Evolutionary conservation across 192 early-diverging fungal species (phyloP), one percentile per base, ranked within the genome.

Genomic region (Allomyces macrogynus): DNA sequence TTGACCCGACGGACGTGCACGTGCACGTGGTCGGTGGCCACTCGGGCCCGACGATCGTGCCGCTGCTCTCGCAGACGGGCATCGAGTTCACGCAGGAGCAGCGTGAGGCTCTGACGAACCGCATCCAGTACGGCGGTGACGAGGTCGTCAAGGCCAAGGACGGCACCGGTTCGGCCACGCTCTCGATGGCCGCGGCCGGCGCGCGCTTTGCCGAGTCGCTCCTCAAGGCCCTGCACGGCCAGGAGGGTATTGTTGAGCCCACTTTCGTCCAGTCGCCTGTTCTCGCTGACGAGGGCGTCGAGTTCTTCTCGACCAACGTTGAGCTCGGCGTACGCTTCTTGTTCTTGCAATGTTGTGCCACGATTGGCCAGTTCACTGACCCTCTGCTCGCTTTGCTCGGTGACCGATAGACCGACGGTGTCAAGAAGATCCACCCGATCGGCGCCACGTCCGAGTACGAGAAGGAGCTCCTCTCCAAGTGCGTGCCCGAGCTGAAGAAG

Each of bases 131-230:
- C 73, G 94, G 90, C 71, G 94, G 94, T 71, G 94, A 97, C 72
- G 94, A 97, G 77, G 94, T 97, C 40, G 91, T 97, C 72, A 89
- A 93, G 84, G 94, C 94, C 71, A 97, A 97, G 86, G 87, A 92
- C 79, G 95, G 93, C 63, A 84, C 87, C 49, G 90, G 87, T 20
- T 87, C 85, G 27, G 89, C 90, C 64, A 92, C 88, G 23, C 81
- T 92, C 65, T 89, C 88, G 57, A 90, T 91, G 90, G 88, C 89
- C 43, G 86, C 82, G 64, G 86, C 88, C 65, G 88, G 85, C 63
- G 85, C 88, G 40, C 81, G 89, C 61, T 97, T 97, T 76, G 81
- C 87, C 66, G 78, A 89, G 76, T 89, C 91, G 43, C 76, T 97
- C 60, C 81, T 97, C 63, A 78, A 87, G 61, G 91, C 91, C 61